Conservation (phyloP, 2,329 filamentous ascomycete species). For the Lachnellula hyalina region DNA sequence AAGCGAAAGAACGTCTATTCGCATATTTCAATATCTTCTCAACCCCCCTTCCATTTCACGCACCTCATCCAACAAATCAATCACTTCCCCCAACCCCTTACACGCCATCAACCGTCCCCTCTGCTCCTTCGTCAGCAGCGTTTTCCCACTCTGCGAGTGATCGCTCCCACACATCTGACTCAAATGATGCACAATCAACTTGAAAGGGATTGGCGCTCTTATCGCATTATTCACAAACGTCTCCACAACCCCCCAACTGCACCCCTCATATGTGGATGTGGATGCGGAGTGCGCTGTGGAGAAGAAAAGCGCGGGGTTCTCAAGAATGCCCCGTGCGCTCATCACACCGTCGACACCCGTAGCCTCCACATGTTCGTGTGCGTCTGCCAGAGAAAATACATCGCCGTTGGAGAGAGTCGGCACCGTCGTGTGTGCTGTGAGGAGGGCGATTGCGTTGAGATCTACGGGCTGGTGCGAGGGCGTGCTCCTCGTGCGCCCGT, state of each 20-base stretch:
- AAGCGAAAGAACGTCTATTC: neutral
- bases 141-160: slow-evolving; percentile 46
- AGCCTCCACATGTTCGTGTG: slow-evolving; percentile 32
- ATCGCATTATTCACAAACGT: slow-evolving; percentile 55
- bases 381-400: slow-evolving; percentile 49
- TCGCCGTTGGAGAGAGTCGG: slow-evolving; percentile 66
- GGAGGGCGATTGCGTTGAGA: slow-evolving; percentile 49
- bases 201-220: slow-evolving; percentile 54
- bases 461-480: slow-evolving; percentile 57
- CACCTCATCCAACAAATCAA: slow-evolving; percentile 55
- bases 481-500: slow-evolving; percentile 58
- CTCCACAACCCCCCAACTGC: slow-evolving; percentile 59
- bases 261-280: slow-evolving; percentile 36
- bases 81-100: slow-evolving; percentile 49
- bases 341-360: slow-evolving; percentile 56
- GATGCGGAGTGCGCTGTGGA: neutral
- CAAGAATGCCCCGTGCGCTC: slow-evolving; percentile 62
- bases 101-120: slow-evolving; percentile 45
- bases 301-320: slow-evolving; percentile 65
- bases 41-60: slow-evolving; percentile 26
- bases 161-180: slow-evolving; percentile 60
- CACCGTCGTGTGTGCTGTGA: slow-evolving; percentile 43
- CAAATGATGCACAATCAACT: slow-evolving; percentile 60
- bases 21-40: neutral
- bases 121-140: slow-evolving; percentile 48